Evolutionary conservation across 345 rosid species (phyloP), one percentile per base, ranked within the genome.

Genomic region (Excoecaria agallocha): DNA sequence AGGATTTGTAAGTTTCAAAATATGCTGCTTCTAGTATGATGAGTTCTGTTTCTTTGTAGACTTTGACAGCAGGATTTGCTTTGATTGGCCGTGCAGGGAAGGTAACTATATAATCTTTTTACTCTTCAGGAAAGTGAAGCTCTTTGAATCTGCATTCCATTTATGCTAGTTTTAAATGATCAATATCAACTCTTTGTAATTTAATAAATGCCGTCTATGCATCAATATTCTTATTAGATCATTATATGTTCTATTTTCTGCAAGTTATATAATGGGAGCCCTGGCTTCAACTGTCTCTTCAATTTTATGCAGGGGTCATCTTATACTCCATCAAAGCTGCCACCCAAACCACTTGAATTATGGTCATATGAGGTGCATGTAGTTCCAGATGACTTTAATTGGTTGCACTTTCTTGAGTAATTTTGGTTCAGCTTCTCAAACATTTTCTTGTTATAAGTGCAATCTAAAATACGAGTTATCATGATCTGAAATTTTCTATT

Each of bases 41-140:
- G 66, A 61, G 56, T 56, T 56, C 50, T 61, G 24, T 12, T 30
- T 74, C 64, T 68, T n/a, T 86, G 84, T 85, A 92, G 97, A 91
- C 97, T 70, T 83, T 94, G 86, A 90, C 97, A 17, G 97, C 78
- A 76, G 97, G 97, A 6, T 83, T 91, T 74, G 95, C 97, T 60
- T 84, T 89, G 93, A 86, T 92, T 75, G 97, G 92, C 80, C 95
- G 97, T 41, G 68, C 80, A 77, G 98, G 98, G 79, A 94, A 77
- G 97, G 98, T 92, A 35, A 61, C 45, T 61, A 6, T 61, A 5
- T 16, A 12, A 61, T 61, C 17, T 16, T 35, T 60, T 59, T 5
- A 55, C 20, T 22, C 20, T 24, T 11, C 64, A 52, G 19, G 37
- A 59, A 24, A 24, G 15, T 59, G 8, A 24, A 24, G 64, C 64